Base-by-base conservation (phyloP, 176 grass and related monocot genomes). In the Aegilops bicornis region DNA sequence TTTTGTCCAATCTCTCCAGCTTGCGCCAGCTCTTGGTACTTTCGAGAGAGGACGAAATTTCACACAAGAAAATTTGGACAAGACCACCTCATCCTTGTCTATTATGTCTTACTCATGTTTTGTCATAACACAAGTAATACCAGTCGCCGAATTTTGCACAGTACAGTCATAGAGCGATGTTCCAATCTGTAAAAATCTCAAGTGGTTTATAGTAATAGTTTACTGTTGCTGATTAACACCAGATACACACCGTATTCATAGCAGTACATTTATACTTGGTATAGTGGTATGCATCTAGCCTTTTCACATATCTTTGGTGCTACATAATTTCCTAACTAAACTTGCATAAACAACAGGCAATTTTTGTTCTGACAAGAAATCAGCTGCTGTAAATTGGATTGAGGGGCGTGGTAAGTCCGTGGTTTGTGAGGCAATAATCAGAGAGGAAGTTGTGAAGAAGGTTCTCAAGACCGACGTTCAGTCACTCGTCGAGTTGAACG, bases 281-380 rank as follows among this genome's bases (percentile, higher is more conserved):
- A 27, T 74, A 45, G 10, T 4, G 5, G 9, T 74, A 24, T 78
- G 42, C 33, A 61, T 25, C 17, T 75, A 13, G 8, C 27, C 60
- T 30, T 35, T 68, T 52, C 45, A n/a, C 10, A 12, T 35, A 39
- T 52, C 17, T 81, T 86, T 65, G 13, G 39, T 78, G 73, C 24
- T 76, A 40, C 40, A 24, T 31, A 39, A 22, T 83, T 73, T 43
- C 9, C 6, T 45, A 58, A 73, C 43, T 65, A 31, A 68, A 74
- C 8, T 20, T 33, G 10, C 54, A 4, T 5, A 45, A 75, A 29
- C 83, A 86, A 81, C 85, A 98, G 96, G 96, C 65, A 98, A 98
- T 62, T 98, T 92, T 68, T 98, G 93, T 76, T 94, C 93, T 17
- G 96, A 98, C 86, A 98, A 98, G 87, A 98, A 98, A 65, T 93